Base-by-base conservation (phyloP, 805 yeast species). In the Pichia manshurica region DNA sequence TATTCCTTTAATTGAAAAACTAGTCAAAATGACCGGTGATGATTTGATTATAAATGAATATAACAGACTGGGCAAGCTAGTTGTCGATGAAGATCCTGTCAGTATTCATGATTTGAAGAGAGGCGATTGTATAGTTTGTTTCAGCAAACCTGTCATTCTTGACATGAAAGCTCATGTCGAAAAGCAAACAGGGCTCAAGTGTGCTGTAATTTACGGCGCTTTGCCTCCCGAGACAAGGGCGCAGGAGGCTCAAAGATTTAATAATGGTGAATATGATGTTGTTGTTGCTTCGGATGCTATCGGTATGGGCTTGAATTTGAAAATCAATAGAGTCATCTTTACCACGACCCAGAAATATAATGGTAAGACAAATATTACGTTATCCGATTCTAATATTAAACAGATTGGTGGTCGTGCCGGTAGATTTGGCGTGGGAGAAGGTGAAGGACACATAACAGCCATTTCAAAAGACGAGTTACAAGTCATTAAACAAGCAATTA, bases 321-420 rank as follows among this genome's bases (percentile, higher is more conserved):
- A 86, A 22, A 90, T 93, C 54, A 79, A 81, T 49, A 70, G 98
- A 50, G 77, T 93, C 5, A 75, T 93, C 1, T 90, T 93, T 60
- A 78, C 84, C 16, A 73, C 82, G 0, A 68, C 77, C 23, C 62
- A 62, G 42, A 93, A 93, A 64, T 90, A 76, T 56, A 78, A 88
- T 60, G 97, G 97, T 5, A 60, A 57, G 13, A 65, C 63, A 15
- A 66, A 71, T 50, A 65, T 64, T 8, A 61, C 61, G 1, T 63
- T 93, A 28, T 70, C 84, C 0, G 66, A 75, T 4, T 84, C 96
- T 0, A 81, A 82, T 47, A 75, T 84, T 25, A 90, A 89, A 62
- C 99, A 93, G 63, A 91, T 93, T 51, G 97, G 93, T 4, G 99
- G 99, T 1, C 73, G 99, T 53, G 99, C 99, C 0, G 99, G 99